Conservation (phyloP, 2,329 filamentous ascomycete genomes). For the Trichocomaceae sp. region DNA sequence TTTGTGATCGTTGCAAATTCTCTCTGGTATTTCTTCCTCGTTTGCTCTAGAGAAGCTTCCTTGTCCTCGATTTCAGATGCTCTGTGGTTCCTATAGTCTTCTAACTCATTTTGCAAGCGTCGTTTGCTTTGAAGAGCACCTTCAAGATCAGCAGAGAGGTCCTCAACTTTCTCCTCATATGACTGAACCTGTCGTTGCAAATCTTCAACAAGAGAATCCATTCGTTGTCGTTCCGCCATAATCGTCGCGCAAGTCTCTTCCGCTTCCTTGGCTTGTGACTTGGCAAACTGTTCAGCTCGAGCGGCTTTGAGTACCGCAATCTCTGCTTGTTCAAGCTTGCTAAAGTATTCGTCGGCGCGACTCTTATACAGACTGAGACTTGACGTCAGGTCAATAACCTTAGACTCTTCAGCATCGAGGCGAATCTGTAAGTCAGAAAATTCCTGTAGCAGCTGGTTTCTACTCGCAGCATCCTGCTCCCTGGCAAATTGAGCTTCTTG, state of each 20-base stretch:
- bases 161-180: conserved; percentile 84
- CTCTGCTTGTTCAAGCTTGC: conserved; percentile 93
- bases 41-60: conserved; percentile 92
- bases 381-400: conserved; percentile 72
- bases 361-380: conserved; percentile 86
- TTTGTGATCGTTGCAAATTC: conserved; percentile 85
- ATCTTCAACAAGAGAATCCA: conserved; percentile 81
- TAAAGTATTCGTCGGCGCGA: conserved; percentile 92
- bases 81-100: conserved; percentile 91
- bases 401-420: conserved; percentile 81
- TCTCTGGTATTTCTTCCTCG: conserved; percentile 91
- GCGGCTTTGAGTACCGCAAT: conserved; percentile 89
- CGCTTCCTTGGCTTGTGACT: conserved; percentile 78
- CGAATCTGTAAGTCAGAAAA: conserved; percentile 91
- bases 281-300: conserved; percentile 89
- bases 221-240: conserved; percentile 86
- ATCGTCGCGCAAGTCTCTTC: conserved; percentile 86
- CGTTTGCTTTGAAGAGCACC: conserved; percentile 83
- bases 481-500: conserved; percentile 70
- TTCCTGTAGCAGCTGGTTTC: conserved; percentile 82
- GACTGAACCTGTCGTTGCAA: conserved; percentile 83
- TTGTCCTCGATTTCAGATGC: conserved; percentile 97
- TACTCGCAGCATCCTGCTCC: conserved; percentile 82
- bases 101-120: conserved; percentile 89
- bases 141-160: conserved; percentile 82